A percentile compares a stretch with the other conserved stretches of the same genome.
phyloP scores from a whole-genome alignment of 352 stramenopile species.

The Globisporangium alternatum region DNA sequence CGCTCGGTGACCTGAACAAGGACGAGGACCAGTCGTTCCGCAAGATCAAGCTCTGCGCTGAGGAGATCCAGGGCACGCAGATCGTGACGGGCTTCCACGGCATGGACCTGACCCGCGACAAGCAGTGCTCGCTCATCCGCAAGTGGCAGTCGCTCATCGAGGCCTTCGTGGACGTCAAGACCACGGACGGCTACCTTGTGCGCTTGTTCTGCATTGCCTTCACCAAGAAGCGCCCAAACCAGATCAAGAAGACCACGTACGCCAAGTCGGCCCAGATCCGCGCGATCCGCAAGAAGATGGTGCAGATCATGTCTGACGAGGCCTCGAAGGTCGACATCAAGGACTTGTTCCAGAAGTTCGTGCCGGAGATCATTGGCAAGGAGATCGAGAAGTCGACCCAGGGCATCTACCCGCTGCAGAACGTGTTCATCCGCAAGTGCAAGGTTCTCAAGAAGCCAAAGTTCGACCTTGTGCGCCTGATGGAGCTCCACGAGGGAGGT shows the following conservation, averaged over 20 bases:
- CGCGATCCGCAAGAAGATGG: conserved; percentile 99
- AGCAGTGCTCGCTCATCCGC: conserved; percentile 99
- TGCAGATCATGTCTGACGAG: conserved; percentile 97
- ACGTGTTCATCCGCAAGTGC: conserved; percentile 99
- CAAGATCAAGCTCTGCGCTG: conserved; percentile 98
- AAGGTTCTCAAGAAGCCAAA: conserved; percentile 99
- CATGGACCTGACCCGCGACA: conserved; percentile 97
- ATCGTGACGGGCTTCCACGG: conserved; percentile 89
- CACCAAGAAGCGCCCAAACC: conserved; percentile 98
- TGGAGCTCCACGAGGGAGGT: conserved; percentile 99
- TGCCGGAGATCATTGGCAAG: conserved; percentile 97
- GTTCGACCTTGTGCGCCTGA: conserved; percentile 99
- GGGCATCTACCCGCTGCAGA: conserved; percentile 99
- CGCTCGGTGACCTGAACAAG: conserved; percentile 98
- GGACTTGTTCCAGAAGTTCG: conserved; percentile 99
- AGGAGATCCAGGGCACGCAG: conserved; percentile 95
- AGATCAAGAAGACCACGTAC: conserved; percentile 99
- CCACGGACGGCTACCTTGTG: conserved; percentile 99
- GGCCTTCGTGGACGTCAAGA: conserved; percentile 98
- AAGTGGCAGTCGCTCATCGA: conserved; percentile 99
- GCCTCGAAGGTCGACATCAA: conserved; percentile 98
- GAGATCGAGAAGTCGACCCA: conserved; percentile 98
- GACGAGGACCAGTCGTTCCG: conserved; percentile 97
- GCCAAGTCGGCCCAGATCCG: conserved; percentile 96
- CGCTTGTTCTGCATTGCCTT: conserved; percentile 99